Evolutionary conservation across 495 filamentous ascomycete genomes (phyloP).

Genomic region (Jackrogersella multiformis): DNA sequence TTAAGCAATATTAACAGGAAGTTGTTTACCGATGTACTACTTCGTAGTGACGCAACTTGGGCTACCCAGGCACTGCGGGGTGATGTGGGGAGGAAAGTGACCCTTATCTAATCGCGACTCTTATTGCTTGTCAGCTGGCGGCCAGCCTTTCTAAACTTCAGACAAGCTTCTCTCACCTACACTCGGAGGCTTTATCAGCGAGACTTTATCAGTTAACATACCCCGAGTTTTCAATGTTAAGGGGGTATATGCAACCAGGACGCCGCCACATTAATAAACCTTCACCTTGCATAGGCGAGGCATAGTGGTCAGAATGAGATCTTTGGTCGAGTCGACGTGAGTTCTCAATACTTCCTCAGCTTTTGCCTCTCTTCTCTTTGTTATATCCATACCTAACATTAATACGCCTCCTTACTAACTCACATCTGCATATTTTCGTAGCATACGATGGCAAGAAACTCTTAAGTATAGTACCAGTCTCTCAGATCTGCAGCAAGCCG

Average conservation of each 20-base stretch:
- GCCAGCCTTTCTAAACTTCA: conserved; percentile 33
- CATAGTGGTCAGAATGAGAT: conserved; percentile 61
- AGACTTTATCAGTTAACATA: too few relatives aligned
- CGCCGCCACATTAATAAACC: background rate
- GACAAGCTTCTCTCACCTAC: conserved; percentile 3
- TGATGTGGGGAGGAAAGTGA: conserved; percentile 7
- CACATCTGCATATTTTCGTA: conserved; percentile 29
- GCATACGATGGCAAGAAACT: conserved; percentile 71
- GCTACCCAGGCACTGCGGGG: conserved; percentile 6
- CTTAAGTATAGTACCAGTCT: conserved; percentile 67
- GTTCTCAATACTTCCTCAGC: conserved; percentile 6
- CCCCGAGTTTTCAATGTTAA: background rate
- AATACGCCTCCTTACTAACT: conserved; percentile 22
- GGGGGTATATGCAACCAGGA: background rate
- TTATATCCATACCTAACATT: background rate
- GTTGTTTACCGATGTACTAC: background rate
- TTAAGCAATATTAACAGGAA: too few relatives aligned
- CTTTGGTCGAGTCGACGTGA: conserved; percentile 70
- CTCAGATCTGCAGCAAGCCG: conserved; percentile 70
- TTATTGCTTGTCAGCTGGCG: conserved; percentile 33
- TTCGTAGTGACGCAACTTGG: background rate
- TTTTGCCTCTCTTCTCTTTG: conserved; percentile 10
- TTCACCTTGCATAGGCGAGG: conserved; percentile 5
- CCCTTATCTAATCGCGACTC: conserved; percentile 15
- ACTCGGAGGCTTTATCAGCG: too few relatives aligned